A percentile compares a stretch with the other conserved stretches of the same genome.
Evolutionary conservation across 768 basidiomycete genomes (phyloP).

Genomic region (Termitomyces sp.): DNA sequence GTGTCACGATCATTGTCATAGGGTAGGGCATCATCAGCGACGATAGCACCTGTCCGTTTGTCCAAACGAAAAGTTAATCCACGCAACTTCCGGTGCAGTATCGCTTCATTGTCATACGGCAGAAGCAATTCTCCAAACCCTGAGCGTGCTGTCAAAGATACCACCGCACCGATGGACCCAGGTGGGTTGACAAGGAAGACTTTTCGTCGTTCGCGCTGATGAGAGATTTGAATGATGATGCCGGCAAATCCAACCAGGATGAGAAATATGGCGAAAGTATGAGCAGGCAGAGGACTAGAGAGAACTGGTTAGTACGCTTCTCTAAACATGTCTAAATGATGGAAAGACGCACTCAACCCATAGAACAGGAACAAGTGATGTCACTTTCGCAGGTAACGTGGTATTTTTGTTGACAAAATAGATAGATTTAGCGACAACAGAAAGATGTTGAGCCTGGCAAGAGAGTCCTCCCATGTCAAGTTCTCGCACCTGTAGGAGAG

Average conservation of each 20-base stretch:
- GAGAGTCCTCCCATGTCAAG: not conserved
- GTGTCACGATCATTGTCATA: conserved; percentile 15
- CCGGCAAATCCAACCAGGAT: conserved; percentile 44
- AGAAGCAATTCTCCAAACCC: conserved; percentile 57
- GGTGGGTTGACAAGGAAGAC: conserved; percentile 50
- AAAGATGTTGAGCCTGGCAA: conserved; percentile 47
- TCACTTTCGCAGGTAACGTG: conserved; percentile 32
- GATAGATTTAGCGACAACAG: conserved; percentile 48
- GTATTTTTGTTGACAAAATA: conserved; percentile 45
- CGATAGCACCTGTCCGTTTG: conserved; percentile 51
- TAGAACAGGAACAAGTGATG: conserved; percentile 40
- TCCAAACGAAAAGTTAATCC: conserved; percentile 52
- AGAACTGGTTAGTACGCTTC: not conserved
- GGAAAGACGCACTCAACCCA: conserved; percentile 47
- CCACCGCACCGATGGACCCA: conserved; percentile 51
- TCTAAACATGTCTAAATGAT: not conserved
- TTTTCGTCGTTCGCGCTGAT: conserved; percentile 38
- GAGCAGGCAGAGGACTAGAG: conserved; percentile 45
- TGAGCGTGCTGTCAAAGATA: conserved; percentile 52
- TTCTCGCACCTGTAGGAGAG: not conserved
- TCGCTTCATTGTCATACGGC: conserved; percentile 46
- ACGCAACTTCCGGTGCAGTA: conserved; percentile 41
- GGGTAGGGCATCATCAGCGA: conserved; percentile 44
- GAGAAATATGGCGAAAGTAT: conserved; percentile 42
- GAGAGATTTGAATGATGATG: conserved; percentile 39